A percentile compares a stretch with the other conserved stretches of the same genome.
phyloP scores from a whole-genome alignment of 2,329 filamentous ascomycete genomes.

The Trichoderma sp. region DNA sequence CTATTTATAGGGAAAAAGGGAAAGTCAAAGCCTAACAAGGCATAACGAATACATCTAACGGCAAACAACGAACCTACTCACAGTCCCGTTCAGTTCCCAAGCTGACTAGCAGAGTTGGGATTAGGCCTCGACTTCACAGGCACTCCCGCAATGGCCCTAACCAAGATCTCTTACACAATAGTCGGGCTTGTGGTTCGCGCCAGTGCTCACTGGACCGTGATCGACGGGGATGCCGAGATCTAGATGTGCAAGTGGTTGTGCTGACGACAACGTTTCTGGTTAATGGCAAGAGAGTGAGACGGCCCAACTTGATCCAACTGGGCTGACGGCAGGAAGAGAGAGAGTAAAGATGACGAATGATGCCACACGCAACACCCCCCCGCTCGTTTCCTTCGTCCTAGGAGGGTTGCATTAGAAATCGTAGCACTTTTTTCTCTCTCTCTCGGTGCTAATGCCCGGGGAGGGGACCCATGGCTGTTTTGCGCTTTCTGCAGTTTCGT shows the following conservation, averaged over 20 bases:
- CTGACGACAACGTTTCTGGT: not conserved
- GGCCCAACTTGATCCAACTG: not conserved
- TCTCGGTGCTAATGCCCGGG: slow-evolving; percentile 4
- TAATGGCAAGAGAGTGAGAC: not conserved
- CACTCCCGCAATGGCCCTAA: not conserved
- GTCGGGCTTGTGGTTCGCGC: not conserved
- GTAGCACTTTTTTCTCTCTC: not conserved
- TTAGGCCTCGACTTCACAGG: not conserved
- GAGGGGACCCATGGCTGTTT: not conserved
- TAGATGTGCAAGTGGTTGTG: slow-evolving; percentile 3
- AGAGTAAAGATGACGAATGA: not conserved
- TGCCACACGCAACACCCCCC: slow-evolving; percentile 3
- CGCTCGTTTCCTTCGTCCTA: not conserved
- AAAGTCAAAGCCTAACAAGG: not conserved
- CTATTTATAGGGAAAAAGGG: not conserved
- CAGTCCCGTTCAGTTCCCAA: not conserved
- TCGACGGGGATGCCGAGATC: slow-evolving; percentile 17
- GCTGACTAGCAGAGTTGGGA: slow-evolving; percentile 3
- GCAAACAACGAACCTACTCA: not conserved
- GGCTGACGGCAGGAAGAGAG: not conserved
- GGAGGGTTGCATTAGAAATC: slow-evolving; percentile 1
- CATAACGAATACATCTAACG: not conserved
- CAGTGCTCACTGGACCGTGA: slow-evolving; percentile 2
- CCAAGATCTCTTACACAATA: not conserved
- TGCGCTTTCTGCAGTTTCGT: not conserved